Evolutionary conservation across 78 protist species (phyloP).

Genomic region (Emiliania huxleyi): DNA sequence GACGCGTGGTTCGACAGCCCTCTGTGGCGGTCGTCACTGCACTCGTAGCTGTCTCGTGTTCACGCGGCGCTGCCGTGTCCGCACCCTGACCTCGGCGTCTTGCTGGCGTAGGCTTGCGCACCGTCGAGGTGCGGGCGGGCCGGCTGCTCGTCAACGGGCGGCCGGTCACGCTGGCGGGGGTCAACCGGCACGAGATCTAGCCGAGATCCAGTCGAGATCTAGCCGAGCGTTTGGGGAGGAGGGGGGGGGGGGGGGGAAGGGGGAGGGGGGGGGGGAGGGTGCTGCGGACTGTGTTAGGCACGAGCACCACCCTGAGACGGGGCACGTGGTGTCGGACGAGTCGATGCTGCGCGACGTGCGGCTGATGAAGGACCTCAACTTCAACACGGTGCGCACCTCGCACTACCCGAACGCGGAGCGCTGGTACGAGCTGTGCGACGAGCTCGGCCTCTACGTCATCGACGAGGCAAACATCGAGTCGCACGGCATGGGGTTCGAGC

Average conservation of each 20-base stretch:
- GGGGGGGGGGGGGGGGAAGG: no score
- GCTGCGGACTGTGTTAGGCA: no score
- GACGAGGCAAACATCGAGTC: conserved; percentile 59
- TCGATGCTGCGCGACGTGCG: conserved; percentile 22
- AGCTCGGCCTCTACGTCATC: conserved; percentile 37
- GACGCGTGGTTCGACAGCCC: no score
- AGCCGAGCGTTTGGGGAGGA: no score
- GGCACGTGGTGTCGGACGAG: background rate
- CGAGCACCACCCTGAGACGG: conserved; percentile 38
- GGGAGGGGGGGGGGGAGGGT: no score
- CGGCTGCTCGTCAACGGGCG: conserved; percentile 10
- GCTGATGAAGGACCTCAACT: conserved; percentile 48
- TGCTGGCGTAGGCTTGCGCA: no score
- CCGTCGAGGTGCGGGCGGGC: background rate
- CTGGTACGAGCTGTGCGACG: conserved; percentile 43
- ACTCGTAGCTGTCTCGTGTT: no score
- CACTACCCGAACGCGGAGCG: conserved; percentile 38
- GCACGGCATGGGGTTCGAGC: conserved; percentile 30
- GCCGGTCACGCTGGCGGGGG: conserved; percentile 28
- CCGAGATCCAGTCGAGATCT: no score
- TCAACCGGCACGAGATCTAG: conserved; percentile 45
- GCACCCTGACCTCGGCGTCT: no score
- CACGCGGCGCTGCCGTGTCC: no score
- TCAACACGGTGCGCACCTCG: conserved; percentile 47
- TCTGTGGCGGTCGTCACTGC: no score